Conservation (phyloP, 2,329 filamentous ascomycete genomes). For the Nemania sp. region DNA sequence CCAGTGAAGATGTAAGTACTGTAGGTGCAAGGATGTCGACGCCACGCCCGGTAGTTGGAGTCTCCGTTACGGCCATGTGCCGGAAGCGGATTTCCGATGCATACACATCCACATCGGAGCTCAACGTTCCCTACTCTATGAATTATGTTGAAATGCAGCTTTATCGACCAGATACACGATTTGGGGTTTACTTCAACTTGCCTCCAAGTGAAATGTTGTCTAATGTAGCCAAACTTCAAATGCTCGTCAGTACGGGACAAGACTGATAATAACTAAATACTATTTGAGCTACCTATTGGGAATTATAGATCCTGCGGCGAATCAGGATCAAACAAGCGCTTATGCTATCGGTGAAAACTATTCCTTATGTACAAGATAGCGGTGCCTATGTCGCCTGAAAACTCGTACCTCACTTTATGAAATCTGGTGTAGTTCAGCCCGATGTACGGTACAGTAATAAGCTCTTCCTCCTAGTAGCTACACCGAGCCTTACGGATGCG, state of each 20-base stretch:
- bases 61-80: constrained; percentile 6
- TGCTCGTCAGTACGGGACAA: background rate
- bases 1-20: background rate
- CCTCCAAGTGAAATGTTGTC: too few relatives aligned
- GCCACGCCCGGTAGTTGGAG: constrained; percentile 4
- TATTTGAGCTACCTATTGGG: background rate
- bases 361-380: constrained; percentile 8
- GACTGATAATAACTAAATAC: background rate
- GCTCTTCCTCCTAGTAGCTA: too few relatives aligned
- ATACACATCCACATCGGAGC: background rate
- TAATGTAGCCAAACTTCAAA: too few relatives aligned
- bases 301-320: constrained; percentile 1
- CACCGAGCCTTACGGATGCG: too few relatives aligned
- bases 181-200: too few relatives aligned
- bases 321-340: constrained; percentile 4
- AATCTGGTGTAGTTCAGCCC: background rate
- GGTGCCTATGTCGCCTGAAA: background rate
- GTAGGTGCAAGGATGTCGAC: constrained; percentile 5
- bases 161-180: too few relatives aligned
- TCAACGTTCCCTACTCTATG: background rate
- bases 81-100: constrained; percentile 16
- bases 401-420: background rate
- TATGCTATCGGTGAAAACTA: too few relatives aligned
- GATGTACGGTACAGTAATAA: too few relatives aligned
- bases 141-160: background rate